phyloP scores from a whole-genome alignment of 306 rosid species.

The Acacia confusa region DNA sequence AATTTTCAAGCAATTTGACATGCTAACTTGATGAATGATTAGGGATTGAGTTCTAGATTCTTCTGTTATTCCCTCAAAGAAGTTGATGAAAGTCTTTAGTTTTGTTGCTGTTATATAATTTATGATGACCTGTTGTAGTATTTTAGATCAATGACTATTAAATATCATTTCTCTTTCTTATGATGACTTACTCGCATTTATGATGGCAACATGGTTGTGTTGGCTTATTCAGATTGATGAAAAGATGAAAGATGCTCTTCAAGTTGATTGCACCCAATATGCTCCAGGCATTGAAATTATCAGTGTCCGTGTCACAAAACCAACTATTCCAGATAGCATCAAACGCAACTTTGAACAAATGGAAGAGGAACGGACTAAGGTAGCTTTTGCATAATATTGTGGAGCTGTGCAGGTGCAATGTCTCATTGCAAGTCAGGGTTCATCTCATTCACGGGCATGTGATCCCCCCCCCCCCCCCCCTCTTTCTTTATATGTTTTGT shows the following conservation, averaged over 20 bases:
- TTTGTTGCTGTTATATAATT: background rate
- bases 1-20: background rate
- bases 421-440: conserved; percentile 24
- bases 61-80: background rate
- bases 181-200: background rate
- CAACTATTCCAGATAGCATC: conserved; percentile 75
- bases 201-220: conserved; percentile 8
- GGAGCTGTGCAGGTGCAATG: background rate
- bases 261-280: conserved; percentile 86
- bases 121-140: background rate
- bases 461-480: too few relatives aligned
- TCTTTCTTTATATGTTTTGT: too few relatives aligned
- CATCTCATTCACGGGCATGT: background rate
- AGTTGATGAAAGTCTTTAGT: conserved; percentile 15
- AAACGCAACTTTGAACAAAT: conserved; percentile 78
- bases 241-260: conserved; percentile 94
- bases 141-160: conserved; percentile 3
- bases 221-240: conserved; percentile 77
- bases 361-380: conserved; percentile 99
- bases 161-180: conserved; percentile 9
- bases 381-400: conserved; percentile 24
- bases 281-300: conserved; percentile 93
- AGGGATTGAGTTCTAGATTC: background rate
- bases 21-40: background rate
- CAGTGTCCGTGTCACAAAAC: conserved; percentile 87